These are phyloP conservation scores for Podosphaera aphanis DNA, from an alignment of 2,329 filamentous ascomycete species.

Conservation along the genomic window DNA sequence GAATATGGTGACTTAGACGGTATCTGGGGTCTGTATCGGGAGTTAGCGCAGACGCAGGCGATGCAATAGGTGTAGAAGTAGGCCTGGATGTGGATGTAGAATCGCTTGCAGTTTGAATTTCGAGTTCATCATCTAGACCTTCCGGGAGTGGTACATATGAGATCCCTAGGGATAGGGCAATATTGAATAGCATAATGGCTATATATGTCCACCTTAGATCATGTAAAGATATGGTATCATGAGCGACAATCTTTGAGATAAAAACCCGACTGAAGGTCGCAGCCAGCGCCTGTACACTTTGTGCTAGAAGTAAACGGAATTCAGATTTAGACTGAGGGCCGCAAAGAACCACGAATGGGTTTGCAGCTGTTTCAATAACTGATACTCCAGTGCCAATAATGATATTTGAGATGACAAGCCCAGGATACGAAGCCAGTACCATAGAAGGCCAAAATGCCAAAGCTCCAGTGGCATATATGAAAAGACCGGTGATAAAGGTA, in stretches of 20 bases:
- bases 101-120: constrained; percentile 20
- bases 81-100: constrained; percentile 7
- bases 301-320: constrained; percentile 50
- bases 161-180: constrained; percentile 43
- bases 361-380: constrained; percentile 59
- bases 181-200: constrained; percentile 54
- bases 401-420: constrained; percentile 52
- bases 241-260: constrained; percentile 53
- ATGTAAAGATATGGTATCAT: constrained; percentile 30
- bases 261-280: constrained; percentile 49
- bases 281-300: constrained; percentile 54
- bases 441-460: constrained; percentile 72
- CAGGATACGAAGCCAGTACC: constrained; percentile 49
- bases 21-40: constrained; percentile 2
- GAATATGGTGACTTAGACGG: not conserved
- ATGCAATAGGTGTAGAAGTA: no score
- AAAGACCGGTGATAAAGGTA: constrained; percentile 55
- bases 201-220: constrained; percentile 72
- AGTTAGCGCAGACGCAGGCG: no score
- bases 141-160: constrained; percentile 43
- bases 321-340: constrained; percentile 52
- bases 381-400: constrained; percentile 57
- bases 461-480: constrained; percentile 53
- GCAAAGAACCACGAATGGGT: constrained; percentile 49
- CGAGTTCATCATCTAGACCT: constrained; percentile 27